Evolutionary conservation across 306 rosid genomes (phyloP).

Genomic region (Luffa aegyptiaca): DNA sequence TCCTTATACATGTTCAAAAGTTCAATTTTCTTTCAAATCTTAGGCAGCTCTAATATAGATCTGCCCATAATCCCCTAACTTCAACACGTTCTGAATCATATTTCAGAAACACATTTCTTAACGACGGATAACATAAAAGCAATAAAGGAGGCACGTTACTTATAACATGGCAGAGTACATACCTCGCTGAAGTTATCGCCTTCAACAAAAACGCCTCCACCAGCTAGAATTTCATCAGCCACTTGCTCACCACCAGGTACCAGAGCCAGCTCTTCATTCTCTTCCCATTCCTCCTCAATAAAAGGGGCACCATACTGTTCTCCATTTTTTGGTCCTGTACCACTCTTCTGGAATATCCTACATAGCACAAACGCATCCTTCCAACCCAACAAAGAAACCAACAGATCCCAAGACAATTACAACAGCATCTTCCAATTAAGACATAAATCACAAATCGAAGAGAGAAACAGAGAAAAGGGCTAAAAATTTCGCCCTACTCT

Average conservation of each 20-base stretch:
- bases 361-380: constrained; percentile 82
- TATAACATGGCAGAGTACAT: constrained; percentile 33
- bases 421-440: background rate
- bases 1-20: background rate
- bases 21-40: background rate
- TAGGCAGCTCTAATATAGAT: background rate
- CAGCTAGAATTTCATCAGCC: constrained; percentile 3
- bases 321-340: constrained; percentile 85
- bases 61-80: background rate
- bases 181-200: constrained; percentile 21
- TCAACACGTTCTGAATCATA: background rate
- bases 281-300: constrained; percentile 82
- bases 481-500: background rate
- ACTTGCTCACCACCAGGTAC: constrained; percentile 17
- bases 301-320: constrained; percentile 95
- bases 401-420: constrained; percentile 16
- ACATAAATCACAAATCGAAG: background rate
- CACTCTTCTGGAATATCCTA: constrained; percentile 94
- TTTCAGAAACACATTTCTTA: background rate
- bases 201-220: constrained; percentile 24
- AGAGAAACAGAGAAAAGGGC: background rate
- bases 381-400: constrained; percentile 24
- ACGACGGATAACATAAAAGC: background rate
- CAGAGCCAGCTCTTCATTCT: constrained; percentile 25
- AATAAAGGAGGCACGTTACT: background rate